A percentile compares a stretch with the other conserved stretches of the same genome.
These are phyloP conservation scores for Fusarium mundagurra DNA, from an alignment of 2,329 filamentous ascomycete genomes.

Conservation along the genomic window DNA sequence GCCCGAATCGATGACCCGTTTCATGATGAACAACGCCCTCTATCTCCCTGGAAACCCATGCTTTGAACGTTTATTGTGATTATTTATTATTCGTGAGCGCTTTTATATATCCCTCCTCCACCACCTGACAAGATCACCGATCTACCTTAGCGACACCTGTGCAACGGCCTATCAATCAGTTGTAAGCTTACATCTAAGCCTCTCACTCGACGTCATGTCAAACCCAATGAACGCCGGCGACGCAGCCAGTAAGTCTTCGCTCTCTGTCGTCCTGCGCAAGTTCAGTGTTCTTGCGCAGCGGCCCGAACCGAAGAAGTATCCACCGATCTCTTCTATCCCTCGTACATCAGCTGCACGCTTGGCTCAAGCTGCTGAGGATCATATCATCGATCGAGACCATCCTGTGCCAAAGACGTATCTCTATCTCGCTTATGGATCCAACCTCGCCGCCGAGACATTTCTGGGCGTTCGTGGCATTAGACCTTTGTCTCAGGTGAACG, in stretches of 20 bases:
- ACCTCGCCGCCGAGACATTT: constrained; percentile 84
- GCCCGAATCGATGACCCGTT: constrained; percentile 11
- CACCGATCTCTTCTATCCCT: constrained; percentile 47
- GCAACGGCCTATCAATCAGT: background rate
- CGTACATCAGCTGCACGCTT: constrained; percentile 45
- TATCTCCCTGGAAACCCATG: background rate
- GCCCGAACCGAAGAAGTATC: constrained; percentile 39
- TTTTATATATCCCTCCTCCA: background rate
- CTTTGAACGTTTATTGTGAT: background rate
- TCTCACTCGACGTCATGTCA: constrained; percentile 23
- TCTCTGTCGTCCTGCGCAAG: constrained; percentile 41
- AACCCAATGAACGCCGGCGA: constrained; percentile 3
- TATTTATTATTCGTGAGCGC: background rate
- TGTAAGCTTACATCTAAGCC: constrained; percentile 21
- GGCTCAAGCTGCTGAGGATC: constrained; percentile 42
- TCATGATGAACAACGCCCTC: background rate
- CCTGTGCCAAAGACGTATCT: constrained; percentile 64
- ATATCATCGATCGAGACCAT: constrained; percentile 35
- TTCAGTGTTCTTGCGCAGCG: constrained; percentile 30
- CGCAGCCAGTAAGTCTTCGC: constrained; percentile 9
- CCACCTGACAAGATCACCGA: background rate
- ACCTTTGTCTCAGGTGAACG: constrained; percentile 83
- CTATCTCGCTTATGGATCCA: constrained; percentile 92
- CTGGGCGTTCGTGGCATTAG: constrained; percentile 79
- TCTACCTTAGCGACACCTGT: background rate